phyloP scores from a whole-genome alignment of 1,139 yeast species.

The Taphrina flavorubra region DNA sequence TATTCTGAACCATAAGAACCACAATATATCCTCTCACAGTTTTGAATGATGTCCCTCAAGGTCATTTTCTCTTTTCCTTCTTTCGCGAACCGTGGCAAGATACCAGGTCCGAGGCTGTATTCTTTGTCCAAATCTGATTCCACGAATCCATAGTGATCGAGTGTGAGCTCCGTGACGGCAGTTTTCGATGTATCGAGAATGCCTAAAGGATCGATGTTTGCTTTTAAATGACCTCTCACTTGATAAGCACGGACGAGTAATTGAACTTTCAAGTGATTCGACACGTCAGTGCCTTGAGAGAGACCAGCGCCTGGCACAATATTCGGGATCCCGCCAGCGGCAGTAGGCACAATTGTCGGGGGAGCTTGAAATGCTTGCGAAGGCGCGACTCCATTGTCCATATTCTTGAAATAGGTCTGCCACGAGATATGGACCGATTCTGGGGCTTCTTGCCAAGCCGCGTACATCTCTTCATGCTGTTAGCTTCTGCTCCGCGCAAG shows the following conservation, averaged over 20 bases:
- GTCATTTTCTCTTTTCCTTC: slow-evolving; percentile 65
- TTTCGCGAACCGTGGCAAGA: slow-evolving; percentile 83
- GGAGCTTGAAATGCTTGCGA: slow-evolving; percentile 85
- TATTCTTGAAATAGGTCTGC: slow-evolving; percentile 91
- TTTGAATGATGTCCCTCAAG: slow-evolving; percentile 74
- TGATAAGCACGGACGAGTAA: slow-evolving; percentile 96
- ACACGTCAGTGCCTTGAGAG: slow-evolving; percentile 60
- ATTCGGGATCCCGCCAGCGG: slow-evolving; percentile 71
- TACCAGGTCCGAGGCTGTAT: slow-evolving; percentile 96
- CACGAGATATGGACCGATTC: slow-evolving; percentile 90
- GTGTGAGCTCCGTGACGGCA: slow-evolving; percentile 82
- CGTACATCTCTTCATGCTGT: slow-evolving; percentile 68
- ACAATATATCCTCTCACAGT: slow-evolving; percentile 87
- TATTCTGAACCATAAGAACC: slow-evolving; percentile 90
- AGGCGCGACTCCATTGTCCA: slow-evolving; percentile 72
- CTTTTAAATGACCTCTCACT: slow-evolving; percentile 96
- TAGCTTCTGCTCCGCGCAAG: not conserved
- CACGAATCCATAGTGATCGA: slow-evolving; percentile 89
- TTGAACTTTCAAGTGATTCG: slow-evolving; percentile 92
- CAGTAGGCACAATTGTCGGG: slow-evolving; percentile 72
- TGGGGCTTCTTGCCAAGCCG: slow-evolving; percentile 92
- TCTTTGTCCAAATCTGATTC: slow-evolving; percentile 82
- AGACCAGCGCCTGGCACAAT: slow-evolving; percentile 59
- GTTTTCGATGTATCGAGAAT: slow-evolving; percentile 74
- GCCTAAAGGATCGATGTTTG: slow-evolving; percentile 91